Evolutionary conservation across 1,284 basidiomycete genomes (phyloP).

Genomic region (Paramarasmius palmivorus): DNA sequence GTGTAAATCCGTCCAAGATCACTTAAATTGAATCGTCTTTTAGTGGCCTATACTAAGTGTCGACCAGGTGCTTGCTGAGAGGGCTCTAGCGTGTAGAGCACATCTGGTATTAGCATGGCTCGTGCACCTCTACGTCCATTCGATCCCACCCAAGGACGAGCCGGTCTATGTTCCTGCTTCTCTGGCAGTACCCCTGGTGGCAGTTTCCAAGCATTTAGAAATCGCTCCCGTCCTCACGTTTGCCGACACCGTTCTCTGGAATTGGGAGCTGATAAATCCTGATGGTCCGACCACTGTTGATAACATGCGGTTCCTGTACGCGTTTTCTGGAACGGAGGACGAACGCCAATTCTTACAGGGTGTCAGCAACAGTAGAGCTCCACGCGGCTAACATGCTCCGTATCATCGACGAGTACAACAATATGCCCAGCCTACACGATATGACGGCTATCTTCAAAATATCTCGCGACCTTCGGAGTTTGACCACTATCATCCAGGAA

Average conservation of each 20-base stretch:
- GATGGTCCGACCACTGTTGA: conserved; percentile 53
- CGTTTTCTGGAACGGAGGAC: conserved; percentile 85
- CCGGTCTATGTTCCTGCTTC: conserved; percentile 66
- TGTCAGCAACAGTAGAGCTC: conserved; percentile 85
- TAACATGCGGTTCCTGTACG: conserved; percentile 67
- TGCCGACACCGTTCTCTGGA: conserved; percentile 96
- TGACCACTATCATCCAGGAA: conserved; percentile 74
- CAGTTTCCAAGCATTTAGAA: conserved; percentile 75
- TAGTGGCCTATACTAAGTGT: conserved; percentile 74
- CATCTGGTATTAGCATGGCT: conserved; percentile 90
- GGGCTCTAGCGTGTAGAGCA: conserved; percentile 74
- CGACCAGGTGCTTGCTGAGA: conserved; percentile 48
- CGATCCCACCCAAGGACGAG: conserved; percentile 50
- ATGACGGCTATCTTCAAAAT: conserved; percentile 71
- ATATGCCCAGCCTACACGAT: conserved; percentile 73
- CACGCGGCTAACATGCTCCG: conserved; percentile 84
- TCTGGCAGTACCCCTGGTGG: conserved; percentile 79
- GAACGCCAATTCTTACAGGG: conserved; percentile 88
- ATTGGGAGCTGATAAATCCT: conserved; percentile 71
- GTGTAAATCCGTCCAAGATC: no score
- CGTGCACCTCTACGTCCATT: conserved; percentile 89
- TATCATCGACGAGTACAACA: conserved; percentile 83
- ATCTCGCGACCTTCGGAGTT: conserved; percentile 68
- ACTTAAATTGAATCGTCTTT: no score
- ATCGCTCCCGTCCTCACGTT: conserved; percentile 95